A percentile compares a stretch with the other conserved stretches of the same genome.
phyloP scores from a whole-genome alignment of 495 filamentous ascomycete genomes.

The Neurospora sp. region DNA sequence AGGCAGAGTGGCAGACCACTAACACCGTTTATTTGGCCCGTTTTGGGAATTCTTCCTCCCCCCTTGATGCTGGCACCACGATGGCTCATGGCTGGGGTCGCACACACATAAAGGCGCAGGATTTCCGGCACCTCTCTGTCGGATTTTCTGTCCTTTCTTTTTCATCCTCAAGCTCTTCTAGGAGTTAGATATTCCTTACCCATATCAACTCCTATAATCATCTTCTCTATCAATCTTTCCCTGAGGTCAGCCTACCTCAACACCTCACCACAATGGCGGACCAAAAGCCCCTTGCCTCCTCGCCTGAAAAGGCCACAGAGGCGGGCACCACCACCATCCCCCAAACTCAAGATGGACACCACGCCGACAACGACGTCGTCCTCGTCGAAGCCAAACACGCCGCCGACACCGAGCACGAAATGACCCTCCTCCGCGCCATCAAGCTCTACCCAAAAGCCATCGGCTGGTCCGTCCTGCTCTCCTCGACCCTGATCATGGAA shows the following conservation, averaged over 20 bases:
- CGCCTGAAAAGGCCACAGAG: not conserved
- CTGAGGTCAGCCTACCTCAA: not conserved
- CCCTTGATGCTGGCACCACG: not conserved
- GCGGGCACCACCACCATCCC: not conserved
- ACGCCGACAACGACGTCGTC: not conserved
- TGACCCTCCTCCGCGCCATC: slow-evolving; percentile 29
- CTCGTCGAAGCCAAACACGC: slow-evolving; percentile 22
- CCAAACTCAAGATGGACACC: not conserved
- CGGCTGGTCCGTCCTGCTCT: slow-evolving; percentile 40
- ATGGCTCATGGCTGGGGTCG: not conserved
- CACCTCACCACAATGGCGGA: not conserved
- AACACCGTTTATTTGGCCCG: not conserved
- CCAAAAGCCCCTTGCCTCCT: not conserved
- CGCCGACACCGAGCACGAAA: slow-evolving; percentile 26
- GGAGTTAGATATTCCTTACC: not conserved
- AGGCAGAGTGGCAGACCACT: not conserved
- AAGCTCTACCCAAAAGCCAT: slow-evolving; percentile 38
- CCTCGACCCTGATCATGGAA: slow-evolving; percentile 46
- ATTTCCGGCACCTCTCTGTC: not conserved
- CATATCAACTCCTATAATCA: not conserved
- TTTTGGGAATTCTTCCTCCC: not conserved
- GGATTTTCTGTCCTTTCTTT: not conserved
- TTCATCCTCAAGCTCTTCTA: not conserved
- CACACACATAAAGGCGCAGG: not conserved
- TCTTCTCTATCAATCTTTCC: not conserved